Evolutionary conservation across 345 rosid genomes (phyloP).

Genomic region (Toxicodendron radicans): DNA sequence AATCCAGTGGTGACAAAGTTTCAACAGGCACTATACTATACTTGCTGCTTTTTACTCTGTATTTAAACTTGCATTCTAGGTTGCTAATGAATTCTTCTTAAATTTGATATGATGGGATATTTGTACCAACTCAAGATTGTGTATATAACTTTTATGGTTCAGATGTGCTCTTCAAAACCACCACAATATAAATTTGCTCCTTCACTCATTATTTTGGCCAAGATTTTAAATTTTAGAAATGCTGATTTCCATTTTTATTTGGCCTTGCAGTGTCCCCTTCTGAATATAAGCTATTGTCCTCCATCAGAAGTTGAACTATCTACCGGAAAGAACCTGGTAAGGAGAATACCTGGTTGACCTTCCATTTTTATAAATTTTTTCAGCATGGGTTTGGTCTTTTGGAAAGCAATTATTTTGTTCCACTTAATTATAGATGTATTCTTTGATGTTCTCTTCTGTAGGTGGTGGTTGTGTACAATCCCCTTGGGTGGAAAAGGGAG

Average conservation of each 20-base stretch:
- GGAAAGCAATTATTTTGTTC: slow-evolving; percentile 9
- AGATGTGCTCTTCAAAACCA: not conserved
- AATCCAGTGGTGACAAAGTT: slow-evolving; percentile 26
- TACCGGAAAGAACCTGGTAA: slow-evolving; percentile 54
- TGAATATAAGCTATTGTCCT: slow-evolving; percentile 61
- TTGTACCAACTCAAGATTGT: not conserved
- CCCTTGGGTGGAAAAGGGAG: slow-evolving; percentile 66
- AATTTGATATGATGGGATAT: not conserved
- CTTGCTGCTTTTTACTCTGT: not conserved
- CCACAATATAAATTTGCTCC: not conserved
- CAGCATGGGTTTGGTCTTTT: not conserved
- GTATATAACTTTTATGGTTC: too few species aligned
- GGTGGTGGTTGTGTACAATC: slow-evolving; percentile 62
- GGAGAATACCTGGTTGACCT: slow-evolving; percentile 4
- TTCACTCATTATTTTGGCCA: not conserved
- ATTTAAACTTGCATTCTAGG: not conserved
- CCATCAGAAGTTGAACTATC: slow-evolving; percentile 45
- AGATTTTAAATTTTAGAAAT: not conserved
- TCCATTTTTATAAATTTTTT: not conserved
- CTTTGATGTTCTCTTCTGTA: slow-evolving; percentile 21
- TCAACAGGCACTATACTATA: slow-evolving; percentile 40
- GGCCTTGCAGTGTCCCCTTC: slow-evolving; percentile 52
- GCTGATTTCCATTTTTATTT: not conserved
- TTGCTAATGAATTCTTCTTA: not conserved
- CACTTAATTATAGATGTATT: not conserved